phyloP scores from a whole-genome alignment of 805 yeast species.

The Citeromyces nyonsensis region DNA sequence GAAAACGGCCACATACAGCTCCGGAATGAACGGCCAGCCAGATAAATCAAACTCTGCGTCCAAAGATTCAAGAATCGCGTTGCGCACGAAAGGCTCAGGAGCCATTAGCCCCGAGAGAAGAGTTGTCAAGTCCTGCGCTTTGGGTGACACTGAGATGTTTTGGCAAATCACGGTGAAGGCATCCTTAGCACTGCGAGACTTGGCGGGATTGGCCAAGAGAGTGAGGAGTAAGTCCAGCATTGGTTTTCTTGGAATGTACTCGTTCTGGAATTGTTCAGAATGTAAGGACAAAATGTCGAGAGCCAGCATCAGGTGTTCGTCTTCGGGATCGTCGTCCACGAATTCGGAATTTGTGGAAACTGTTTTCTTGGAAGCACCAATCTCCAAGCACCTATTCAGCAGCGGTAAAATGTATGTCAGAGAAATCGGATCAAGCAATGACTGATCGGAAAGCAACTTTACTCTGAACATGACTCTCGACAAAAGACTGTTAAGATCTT shows the following conservation, averaged over 20 bases:
- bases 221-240: slow-evolving; percentile 48
- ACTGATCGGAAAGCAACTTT: slow-evolving; percentile 60
- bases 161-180: slow-evolving; percentile 69
- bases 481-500: slow-evolving; percentile 34
- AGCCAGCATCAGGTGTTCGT: slow-evolving; percentile 69
- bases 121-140: slow-evolving; percentile 37
- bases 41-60: slow-evolving; percentile 70
- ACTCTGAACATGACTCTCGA: slow-evolving; percentile 62
- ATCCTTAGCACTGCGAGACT: slow-evolving; percentile 72
- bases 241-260: slow-evolving; percentile 50
- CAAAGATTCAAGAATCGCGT: slow-evolving; percentile 65
- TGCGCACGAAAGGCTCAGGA: slow-evolving; percentile 57
- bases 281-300: slow-evolving; percentile 61
- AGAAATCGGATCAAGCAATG: slow-evolving; percentile 51
- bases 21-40: slow-evolving; percentile 34
- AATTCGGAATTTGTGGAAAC: slow-evolving; percentile 44
- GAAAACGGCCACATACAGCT: slow-evolving; percentile 65
- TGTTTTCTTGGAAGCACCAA: slow-evolving; percentile 41
- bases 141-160: slow-evolving; percentile 49
- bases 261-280: slow-evolving; percentile 51
- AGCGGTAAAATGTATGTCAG: slow-evolving; percentile 68
- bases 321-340: slow-evolving; percentile 74
- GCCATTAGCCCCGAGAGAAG: slow-evolving; percentile 41
- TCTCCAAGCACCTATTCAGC: slow-evolving; percentile 47
- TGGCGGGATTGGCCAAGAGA: slow-evolving; percentile 58